A percentile compares a stretch with the other conserved stretches of the same genome.
Conservation (phyloP, 2,329 filamentous ascomycete species). For the Ustulina deusta region DNA sequence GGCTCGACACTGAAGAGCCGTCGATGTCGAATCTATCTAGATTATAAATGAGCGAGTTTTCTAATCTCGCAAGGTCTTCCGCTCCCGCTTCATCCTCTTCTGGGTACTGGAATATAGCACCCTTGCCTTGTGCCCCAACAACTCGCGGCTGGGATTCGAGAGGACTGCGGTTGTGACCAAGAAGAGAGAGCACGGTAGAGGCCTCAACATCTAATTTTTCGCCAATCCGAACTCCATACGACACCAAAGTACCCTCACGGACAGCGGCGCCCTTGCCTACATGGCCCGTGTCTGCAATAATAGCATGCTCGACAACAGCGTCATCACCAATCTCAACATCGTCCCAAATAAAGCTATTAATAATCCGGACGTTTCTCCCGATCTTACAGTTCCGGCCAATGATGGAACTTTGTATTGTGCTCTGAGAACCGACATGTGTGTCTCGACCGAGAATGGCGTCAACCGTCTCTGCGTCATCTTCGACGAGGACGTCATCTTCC, state of each 20-base stretch:
- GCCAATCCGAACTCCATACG: constrained; percentile 79
- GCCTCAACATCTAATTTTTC: constrained; percentile 65
- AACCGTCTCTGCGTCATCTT: constrained; percentile 76
- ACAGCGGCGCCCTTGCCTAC: constrained; percentile 79
- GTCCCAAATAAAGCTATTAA: constrained; percentile 90
- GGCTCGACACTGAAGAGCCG: constrained; percentile 67
- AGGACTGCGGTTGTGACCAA: constrained; percentile 54
- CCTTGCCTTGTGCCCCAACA: constrained; percentile 64
- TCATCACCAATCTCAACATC: constrained; percentile 81
- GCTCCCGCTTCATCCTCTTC: constrained; percentile 64
- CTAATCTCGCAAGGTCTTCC: constrained; percentile 63
- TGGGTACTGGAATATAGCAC: constrained; percentile 60
- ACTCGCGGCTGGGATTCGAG: constrained; percentile 58
- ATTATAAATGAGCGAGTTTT: constrained; percentile 67
- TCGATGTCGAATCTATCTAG: constrained; percentile 66
- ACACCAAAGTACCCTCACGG: constrained; percentile 80
- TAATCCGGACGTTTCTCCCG: constrained; percentile 83
- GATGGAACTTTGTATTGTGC: constrained; percentile 77
- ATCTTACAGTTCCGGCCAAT: constrained; percentile 89
- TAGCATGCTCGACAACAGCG: constrained; percentile 74
- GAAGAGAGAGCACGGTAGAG: constrained; percentile 54
- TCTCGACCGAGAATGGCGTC: constrained; percentile 81
- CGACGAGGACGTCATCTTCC: constrained; percentile 81
- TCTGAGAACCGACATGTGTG: constrained; percentile 79
- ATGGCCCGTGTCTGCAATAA: constrained; percentile 78